Base-by-base conservation (phyloP, 192 early-diverging fungal species). In the Podila epicladia region DNA sequence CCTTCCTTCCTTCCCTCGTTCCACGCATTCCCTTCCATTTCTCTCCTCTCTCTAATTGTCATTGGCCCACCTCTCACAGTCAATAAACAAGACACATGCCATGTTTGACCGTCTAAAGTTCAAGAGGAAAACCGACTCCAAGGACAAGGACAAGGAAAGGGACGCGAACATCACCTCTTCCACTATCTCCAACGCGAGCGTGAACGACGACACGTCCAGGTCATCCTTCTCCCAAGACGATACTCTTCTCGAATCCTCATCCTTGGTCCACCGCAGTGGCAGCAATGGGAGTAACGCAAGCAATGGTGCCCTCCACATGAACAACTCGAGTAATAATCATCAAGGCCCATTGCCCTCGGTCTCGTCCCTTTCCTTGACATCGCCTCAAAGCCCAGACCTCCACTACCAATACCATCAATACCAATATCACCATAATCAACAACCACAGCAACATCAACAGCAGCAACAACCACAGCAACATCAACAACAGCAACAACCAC, bases 31-130 rank as follows among this genome's bases (percentile, higher is more conserved):
- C 19, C 31, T 22, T 19, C 26, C 32, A 60, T 60, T 45, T 26
- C 32, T 37, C 38, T 17, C 20, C 17, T 61, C 59, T 31, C 19
- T 12, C 7, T 32, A 7, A 31, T 9, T 3, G 11, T 29, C 15
- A 2, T 12, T 57, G 17, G 8, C 31, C n/a, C 35, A 12, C 48
- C 62, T 45, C 48, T 29, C 32, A 63, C 50, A 48, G 13, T 33
- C 31, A n/a, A n/a, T n/a, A 24, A 31, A n/a, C 50, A 15, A 41
- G 0, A 24, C 22, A 17, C 20, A 26, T 48, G 28, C 28, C 69
- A 78, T 78, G 75, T 78, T 78, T 58, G 69, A 65, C 8, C 31
- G 63, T 33, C 58, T 68, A 24, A 78, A 67, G 64, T 71, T 72
- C 65, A 78, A 72, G 31, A 66, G 65, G 51, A 78, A 71, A 29